Base-by-base conservation (phyloP, 1,284 basidiomycete species). In the Quambalaria eucalypti region DNA sequence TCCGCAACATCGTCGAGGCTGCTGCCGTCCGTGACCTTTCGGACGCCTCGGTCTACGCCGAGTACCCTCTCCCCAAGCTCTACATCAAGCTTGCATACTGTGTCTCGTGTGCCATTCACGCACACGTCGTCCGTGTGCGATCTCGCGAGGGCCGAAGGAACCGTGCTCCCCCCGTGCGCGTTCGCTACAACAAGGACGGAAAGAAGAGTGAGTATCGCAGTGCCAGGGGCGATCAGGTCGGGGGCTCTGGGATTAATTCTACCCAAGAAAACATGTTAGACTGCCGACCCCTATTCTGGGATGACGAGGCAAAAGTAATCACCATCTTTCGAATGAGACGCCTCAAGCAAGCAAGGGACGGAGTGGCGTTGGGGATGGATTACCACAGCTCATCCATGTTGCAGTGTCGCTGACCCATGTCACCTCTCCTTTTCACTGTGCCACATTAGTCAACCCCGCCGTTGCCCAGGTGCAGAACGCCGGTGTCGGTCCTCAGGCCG, bases 31-130 rank as follows among this genome's bases (percentile, higher is more conserved):
- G 93, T 74, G 93, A 99, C 82, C 87, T 99, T 78, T 89, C 86
- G 77, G 95, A 98, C 76, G 92, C 93, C 51, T 88, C 86, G 67
- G 87, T 97, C 68, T 98, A 97, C 82, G 79, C 81, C 63, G 95
- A 98, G 81, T 98, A 98, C 80, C 85, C 85, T 57, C 86, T 98
- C 72, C 93, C 93, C 62, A 98, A 98, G 81, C 81, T 98, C 66
- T 98, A 99, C 85, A 88, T 96, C 83, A 96, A 97, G 86, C 88
- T 98, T 70, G 87, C 85, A 54, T 98, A 99, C 84, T 99, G 93
- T 79, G 87, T 99, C 62, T 97, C 92, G 57, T 99, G 95, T 78
- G 93, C 93, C 47, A 97, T 99, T 79, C 93, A 99, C 83, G 92
- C 92, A 73, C 93, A 98, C 80, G 87, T 73, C 48, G 73, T 74